Conservation (phyloP, 73 alveolate genomes). For the Uronychia binucleata region DNA sequence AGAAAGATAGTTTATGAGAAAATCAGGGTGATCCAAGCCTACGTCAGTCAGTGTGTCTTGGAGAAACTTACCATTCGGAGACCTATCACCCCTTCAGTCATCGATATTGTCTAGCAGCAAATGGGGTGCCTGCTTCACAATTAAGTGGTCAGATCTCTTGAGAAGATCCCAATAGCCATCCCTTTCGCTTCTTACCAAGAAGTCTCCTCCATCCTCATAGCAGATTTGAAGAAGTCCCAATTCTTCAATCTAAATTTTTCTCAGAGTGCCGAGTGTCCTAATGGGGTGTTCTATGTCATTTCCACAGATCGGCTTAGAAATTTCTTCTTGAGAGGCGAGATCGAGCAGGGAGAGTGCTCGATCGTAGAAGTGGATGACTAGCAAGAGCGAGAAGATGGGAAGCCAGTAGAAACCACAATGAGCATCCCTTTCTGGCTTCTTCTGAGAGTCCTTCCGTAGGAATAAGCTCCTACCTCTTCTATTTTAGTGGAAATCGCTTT, state of each 20-base stretch:
- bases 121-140: background rate
- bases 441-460: background rate
- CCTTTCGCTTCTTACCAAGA: background rate
- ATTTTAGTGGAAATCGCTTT: background rate
- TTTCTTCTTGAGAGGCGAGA: background rate
- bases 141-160: background rate
- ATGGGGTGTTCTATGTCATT: background rate
- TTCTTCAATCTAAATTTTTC: background rate
- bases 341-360: background rate
- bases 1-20: background rate
- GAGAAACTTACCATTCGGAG: background rate
- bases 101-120: background rate
- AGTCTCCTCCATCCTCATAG: background rate
- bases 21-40: background rate
- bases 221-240: background rate
- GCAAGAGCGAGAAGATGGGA: background rate
- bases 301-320: background rate
- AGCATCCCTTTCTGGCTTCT: conserved; percentile 1
- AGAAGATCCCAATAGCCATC: background rate
- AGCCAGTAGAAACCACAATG: background rate
- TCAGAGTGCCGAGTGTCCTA: background rate
- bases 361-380: background rate
- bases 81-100: background rate
- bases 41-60: background rate
- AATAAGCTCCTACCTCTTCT: too few relatives aligned